phyloP scores from a whole-genome alignment of 179 eudicot genomes.

The Gypsophila paniculata region DNA sequence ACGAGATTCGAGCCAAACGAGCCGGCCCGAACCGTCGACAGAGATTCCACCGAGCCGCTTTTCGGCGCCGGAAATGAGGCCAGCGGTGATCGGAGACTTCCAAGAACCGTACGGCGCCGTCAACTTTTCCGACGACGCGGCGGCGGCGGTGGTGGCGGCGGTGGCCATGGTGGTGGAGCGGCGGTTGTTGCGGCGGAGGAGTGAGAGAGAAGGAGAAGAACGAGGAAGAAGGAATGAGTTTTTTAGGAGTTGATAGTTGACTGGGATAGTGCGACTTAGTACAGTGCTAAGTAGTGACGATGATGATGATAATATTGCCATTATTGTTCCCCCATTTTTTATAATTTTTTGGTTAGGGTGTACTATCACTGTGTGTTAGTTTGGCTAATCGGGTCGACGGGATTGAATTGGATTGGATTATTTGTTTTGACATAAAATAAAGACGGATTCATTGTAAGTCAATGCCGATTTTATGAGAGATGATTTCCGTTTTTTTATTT shows the following conservation, averaged over 20 bases:
- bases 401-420: too few relatives aligned
- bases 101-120: constrained; percentile 53
- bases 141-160: constrained; percentile 25
- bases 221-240: constrained; percentile 8
- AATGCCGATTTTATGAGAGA: too few relatives aligned
- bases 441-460: too few relatives aligned
- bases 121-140: constrained; percentile 9
- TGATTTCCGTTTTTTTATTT: too few relatives aligned
- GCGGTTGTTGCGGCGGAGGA: constrained; percentile 8
- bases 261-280: constrained; percentile 9
- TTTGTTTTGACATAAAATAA: too few relatives aligned
- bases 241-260: background rate
- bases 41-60: constrained; percentile 45
- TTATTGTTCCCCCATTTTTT: too few relatives aligned
- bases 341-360: too few relatives aligned
- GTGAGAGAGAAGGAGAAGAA: constrained; percentile 1
- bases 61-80: constrained; percentile 37
- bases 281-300: background rate
- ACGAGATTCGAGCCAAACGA: constrained; percentile 52
- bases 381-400: too few relatives aligned
- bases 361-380: too few relatives aligned
- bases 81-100: constrained; percentile 54
- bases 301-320: background rate
- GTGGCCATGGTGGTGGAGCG: constrained; percentile 30
- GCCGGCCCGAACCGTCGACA: constrained; percentile 41